A percentile compares a stretch with the other conserved stretches of the same genome.
phyloP scores from a whole-genome alignment of 495 filamentous ascomycete genomes.

The Neurospora sp. region DNA sequence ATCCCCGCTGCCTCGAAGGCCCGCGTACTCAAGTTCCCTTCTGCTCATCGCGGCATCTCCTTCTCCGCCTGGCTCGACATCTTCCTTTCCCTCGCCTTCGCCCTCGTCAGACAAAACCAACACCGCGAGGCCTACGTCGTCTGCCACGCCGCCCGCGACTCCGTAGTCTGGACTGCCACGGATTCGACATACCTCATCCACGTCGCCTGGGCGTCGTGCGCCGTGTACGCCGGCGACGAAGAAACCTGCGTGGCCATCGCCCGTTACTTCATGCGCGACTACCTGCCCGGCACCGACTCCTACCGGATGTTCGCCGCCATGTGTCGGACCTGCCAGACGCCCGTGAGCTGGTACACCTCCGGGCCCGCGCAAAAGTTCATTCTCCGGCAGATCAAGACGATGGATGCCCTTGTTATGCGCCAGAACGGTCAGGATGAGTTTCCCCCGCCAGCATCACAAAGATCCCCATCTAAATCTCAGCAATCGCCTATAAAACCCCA shows the following conservation, averaged over 20 bases:
- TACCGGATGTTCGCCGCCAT: slow-evolving; percentile 72
- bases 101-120: slow-evolving; percentile 48
- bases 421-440: background rate
- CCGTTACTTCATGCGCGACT: slow-evolving; percentile 79
- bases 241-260: slow-evolving; percentile 56
- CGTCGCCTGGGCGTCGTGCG: slow-evolving; percentile 76
- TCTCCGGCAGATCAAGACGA: slow-evolving; percentile 79
- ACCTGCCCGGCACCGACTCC: slow-evolving; percentile 73
- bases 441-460: background rate
- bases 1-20: background rate
- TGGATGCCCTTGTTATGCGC: slow-evolving; percentile 48
- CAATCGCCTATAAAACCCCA: background rate
- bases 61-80: slow-evolving; percentile 82
- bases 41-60: slow-evolving; percentile 64
- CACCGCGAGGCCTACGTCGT: slow-evolving; percentile 63
- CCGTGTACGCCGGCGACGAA: slow-evolving; percentile 68
- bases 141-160: slow-evolving; percentile 61
- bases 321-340: slow-evolving; percentile 52
- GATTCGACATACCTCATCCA: slow-evolving; percentile 62
- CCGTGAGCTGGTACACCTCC: slow-evolving; percentile 48
- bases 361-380: slow-evolving; percentile 74
- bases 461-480: background rate
- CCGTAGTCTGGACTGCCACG: slow-evolving; percentile 67
- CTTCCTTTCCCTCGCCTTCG: slow-evolving; percentile 78
- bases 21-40: slow-evolving; percentile 32